Evolutionary conservation across 306 rosid genomes (phyloP).

Genomic region (Hippophae rhamnoides): DNA sequence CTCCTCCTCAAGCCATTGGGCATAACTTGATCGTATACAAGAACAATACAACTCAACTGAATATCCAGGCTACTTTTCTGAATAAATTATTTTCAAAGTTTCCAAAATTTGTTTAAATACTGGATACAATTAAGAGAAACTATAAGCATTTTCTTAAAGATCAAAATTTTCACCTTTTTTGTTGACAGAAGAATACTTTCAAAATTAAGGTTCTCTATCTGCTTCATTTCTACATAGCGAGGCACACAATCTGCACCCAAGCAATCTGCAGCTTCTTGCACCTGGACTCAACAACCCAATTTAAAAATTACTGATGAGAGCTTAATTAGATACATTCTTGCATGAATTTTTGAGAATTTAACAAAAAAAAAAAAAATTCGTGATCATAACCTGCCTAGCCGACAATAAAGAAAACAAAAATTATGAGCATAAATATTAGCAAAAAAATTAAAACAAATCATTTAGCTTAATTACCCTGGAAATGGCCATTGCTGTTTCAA

Average conservation of each 20-base stretch:
- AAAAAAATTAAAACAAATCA: constrained; percentile 6
- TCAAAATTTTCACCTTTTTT: constrained; percentile 45
- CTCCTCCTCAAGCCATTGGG: not conserved
- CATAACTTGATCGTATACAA: no score
- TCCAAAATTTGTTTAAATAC: not conserved
- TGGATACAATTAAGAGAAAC: not conserved
- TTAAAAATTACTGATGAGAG: no score
- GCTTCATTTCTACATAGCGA: constrained; percentile 73
- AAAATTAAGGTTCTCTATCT: constrained; percentile 45
- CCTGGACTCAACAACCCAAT: constrained; percentile 27
- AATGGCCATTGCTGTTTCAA: constrained; percentile 62
- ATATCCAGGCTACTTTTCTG: no score
- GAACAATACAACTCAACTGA: no score
- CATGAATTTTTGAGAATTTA: no score
- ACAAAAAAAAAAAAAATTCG: constrained; percentile 17
- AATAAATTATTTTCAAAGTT: not conserved
- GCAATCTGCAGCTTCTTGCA: constrained; percentile 95
- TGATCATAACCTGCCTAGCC: constrained; percentile 9
- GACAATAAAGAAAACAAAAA: constrained; percentile 8
- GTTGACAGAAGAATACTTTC: constrained; percentile 36
- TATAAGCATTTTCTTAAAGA: not conserved
- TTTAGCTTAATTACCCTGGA: constrained; percentile 47
- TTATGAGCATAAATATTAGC: no score
- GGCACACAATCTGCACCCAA: constrained; percentile 90
- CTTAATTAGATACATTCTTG: no score